Evolutionary conservation across 2,329 filamentous ascomycete species (phyloP), one percentile per base, ranked within the genome.

Genomic region (Penicillium polonicum): DNA sequence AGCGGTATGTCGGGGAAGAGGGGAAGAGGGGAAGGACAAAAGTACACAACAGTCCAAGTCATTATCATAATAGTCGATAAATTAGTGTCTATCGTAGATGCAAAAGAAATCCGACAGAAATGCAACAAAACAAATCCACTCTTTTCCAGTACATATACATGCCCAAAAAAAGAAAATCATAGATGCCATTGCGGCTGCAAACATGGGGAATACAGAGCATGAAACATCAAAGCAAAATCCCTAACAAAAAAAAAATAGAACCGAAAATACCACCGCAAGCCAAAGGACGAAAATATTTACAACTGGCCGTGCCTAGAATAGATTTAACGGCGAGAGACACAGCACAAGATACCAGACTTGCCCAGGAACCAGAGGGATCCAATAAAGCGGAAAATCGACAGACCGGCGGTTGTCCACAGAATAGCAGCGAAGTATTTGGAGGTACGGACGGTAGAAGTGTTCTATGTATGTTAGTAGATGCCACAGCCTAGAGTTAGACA

Each of bases 361-460:
- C 91, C 91, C 68, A 97, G 80, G 88, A 97, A 97, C 90, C 90
- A 96, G 68, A 84, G 72, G 79, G 93, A 96, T 64, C 93, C 93
- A 59, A 90, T 80, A 82, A 97, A 97, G 65, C 93, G 90, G 74
- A 97, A 79, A 51, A 96, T 71, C 3, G 91, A 90, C 65, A 97
- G 80, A 48, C 83, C 83, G 35, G 92, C 92, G 4, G 92, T 97
- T 39, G 91, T 86, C 80, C 91, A 96, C 66, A 97, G 83, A 60
- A 97, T 82, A 72, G 91, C 87, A 75, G 88, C 86, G 88, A 97
- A 97, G 83, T 94, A 97, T 70, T 83, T 84, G 44, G 87, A 86
- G n/a, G 91, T 96, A 74, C 93, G 86, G 29, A 76, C 75, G 13
- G 87, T 88, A 4, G 91, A 83, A 60, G 79, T 80, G 70, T 83